A percentile compares a stretch with the other conserved stretches of the same genome.
Evolutionary conservation across 495 filamentous ascomycete species (phyloP).

Genomic region (Emericellopsis terricola): DNA sequence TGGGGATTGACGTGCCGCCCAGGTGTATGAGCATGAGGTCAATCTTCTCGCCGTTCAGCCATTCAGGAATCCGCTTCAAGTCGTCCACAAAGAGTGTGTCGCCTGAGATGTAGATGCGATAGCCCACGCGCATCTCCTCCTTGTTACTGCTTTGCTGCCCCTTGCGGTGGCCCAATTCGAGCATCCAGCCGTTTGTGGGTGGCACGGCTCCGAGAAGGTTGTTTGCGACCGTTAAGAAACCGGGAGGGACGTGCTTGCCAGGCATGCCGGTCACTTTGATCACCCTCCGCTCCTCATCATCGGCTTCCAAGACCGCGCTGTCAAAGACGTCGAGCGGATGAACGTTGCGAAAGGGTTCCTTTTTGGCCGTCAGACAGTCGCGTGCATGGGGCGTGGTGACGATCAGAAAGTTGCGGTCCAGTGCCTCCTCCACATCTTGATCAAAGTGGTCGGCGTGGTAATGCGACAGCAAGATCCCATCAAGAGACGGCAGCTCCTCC

Average conservation of each 20-base stretch:
- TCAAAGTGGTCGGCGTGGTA: slow-evolving; percentile 57
- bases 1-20: slow-evolving; percentile 48
- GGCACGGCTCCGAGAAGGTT: slow-evolving; percentile 44
- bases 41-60: slow-evolving; percentile 26
- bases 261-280: slow-evolving; percentile 50
- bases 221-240: slow-evolving; percentile 29
- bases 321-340: slow-evolving; percentile 37
- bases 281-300: slow-evolving; percentile 7
- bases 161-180: slow-evolving; percentile 48
- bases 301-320: slow-evolving; percentile 19
- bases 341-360: slow-evolving; percentile 25
- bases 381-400: slow-evolving; percentile 49
- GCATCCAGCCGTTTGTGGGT: slow-evolving; percentile 55
- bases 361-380: slow-evolving; percentile 19
- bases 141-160: no score
- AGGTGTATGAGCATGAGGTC: slow-evolving; percentile 54
- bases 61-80: slow-evolving; percentile 35
- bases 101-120: slow-evolving; percentile 54
- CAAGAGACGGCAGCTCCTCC: slow-evolving; percentile 39
- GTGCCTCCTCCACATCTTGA: slow-evolving; percentile 34
- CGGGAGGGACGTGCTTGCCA: slow-evolving; percentile 48
- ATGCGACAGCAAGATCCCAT: slow-evolving; percentile 43
- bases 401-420: slow-evolving; percentile 41
- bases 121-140: slow-evolving; percentile 32
- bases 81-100: slow-evolving; percentile 53